Evolutionary conservation across 2,329 filamentous ascomycete species (phyloP), one percentile per base, ranked within the genome.

Genomic region (Taxawa tesnikishii): DNA sequence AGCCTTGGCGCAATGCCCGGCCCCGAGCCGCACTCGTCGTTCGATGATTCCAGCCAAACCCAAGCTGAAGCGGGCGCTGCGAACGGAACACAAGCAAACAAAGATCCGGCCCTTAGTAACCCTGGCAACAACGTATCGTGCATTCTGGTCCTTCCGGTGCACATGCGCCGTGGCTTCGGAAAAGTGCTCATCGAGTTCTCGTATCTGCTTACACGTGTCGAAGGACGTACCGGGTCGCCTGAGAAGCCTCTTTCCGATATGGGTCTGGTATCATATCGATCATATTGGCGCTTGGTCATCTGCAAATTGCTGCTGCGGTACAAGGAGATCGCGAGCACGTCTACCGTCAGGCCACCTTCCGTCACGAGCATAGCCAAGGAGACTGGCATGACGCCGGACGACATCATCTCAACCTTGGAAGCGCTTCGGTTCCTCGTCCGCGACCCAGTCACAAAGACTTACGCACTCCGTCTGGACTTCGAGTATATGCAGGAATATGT

Each of bases 241-340:
- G 90, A 98, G 55, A 98, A 98, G 56, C 90, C 90, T 0, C 68
- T 98, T 3, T 96, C 90, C 0, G 90, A 98, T 51, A 94, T 98
- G 84, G 90, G 90, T 3, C 60, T 98, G 24, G 88, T 96, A 4
- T 96, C 88, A 2, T 98, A 98, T 53, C 76, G 90, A 27, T 94
- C 93, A 47, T 98, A 98, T 55, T 98, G 90, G 90, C 79, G 90
- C 13, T 64, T 94, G 7, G 69, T 93, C 3, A 63, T 98, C 33
- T 94, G 87, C 50, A 79, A 82, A 40, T 83, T 94, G 44, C 67
- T 98, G 5, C 63, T 87, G 23, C 59, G 78, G 28, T 68, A 73
- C 40, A 73, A 69, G 38, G 39, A 45, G 16, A 38, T 31, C 7
- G 40, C 39, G 4, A 16, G 21, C 5, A 29, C 26, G 26, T 23